phyloP scores from a whole-genome alignment of 2,329 filamentous ascomycete genomes.

The Trichoderma citrinoviride region DNA sequence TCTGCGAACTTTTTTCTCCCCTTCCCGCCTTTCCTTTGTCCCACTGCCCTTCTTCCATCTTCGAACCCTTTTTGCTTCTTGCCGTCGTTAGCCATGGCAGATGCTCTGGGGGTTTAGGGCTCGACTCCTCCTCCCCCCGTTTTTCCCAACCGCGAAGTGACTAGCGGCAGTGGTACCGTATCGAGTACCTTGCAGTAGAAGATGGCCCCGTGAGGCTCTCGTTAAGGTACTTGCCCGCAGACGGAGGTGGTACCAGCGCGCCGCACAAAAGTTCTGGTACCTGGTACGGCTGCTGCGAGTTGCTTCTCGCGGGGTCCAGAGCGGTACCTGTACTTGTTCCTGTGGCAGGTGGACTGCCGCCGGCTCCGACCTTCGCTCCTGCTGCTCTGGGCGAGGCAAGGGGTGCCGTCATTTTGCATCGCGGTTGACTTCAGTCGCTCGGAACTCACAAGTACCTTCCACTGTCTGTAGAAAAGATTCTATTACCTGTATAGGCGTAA shows the following conservation, averaged over 20 bases:
- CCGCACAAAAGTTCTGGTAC: constrained; percentile 6
- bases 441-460: too few species aligned
- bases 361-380: constrained; percentile 17
- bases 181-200: background rate
- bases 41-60: background rate
- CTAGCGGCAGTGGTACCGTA: background rate
- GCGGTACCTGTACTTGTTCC: background rate
- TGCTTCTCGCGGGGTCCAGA: background rate
- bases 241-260: background rate
- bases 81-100: constrained; percentile 1
- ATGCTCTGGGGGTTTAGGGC: background rate
- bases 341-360: background rate
- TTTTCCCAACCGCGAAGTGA: background rate
- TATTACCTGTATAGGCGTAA: too few species aligned
- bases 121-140: background rate
- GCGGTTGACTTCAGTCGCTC: background rate
- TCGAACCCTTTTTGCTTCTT: background rate
- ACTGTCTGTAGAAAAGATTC: too few species aligned
- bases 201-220: background rate
- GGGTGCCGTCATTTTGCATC: constrained; percentile 3
- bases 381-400: constrained; percentile 5
- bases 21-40: background rate
- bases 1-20: background rate
- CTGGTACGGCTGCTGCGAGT: background rate
- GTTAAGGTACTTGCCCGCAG: background rate